phyloP scores from a whole-genome alignment of 2,329 filamentous ascomycete species.

The Xylariales sp. region DNA sequence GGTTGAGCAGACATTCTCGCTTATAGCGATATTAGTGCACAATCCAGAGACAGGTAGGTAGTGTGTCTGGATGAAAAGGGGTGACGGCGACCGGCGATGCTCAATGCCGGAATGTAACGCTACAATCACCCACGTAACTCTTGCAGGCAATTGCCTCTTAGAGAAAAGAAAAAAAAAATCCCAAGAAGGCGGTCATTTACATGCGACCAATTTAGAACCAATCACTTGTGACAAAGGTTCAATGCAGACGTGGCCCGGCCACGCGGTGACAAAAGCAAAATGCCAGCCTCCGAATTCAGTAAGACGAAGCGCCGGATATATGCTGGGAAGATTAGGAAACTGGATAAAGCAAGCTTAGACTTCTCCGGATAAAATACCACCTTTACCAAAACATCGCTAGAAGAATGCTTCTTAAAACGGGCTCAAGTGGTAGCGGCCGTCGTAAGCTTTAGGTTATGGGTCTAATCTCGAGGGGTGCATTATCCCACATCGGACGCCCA shows the following conservation, averaged over 20 bases:
- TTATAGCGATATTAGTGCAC: constrained; percentile 35
- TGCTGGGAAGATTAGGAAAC: constrained; percentile 30
- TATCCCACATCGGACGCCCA: constrained; percentile 12
- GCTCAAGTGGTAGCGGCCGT: background rate
- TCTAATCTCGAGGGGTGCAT: constrained; percentile 5
- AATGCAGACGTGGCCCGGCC: constrained; percentile 2
- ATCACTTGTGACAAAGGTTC: background rate
- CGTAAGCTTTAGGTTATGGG: constrained; percentile 10
- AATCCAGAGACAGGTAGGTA: constrained; percentile 29
- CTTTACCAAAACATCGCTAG: constrained; percentile 9
- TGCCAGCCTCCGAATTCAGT: constrained; percentile 17
- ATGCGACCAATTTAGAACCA: constrained; percentile 2
- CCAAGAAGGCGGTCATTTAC: constrained; percentile 8
- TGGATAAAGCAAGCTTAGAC: constrained; percentile 33
- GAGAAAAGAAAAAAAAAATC: constrained; percentile 6
- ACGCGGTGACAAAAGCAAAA: constrained; percentile 21
- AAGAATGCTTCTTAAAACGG: constrained; percentile 11
- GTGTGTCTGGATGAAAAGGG: constrained; percentile 16
- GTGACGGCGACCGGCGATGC: constrained; percentile 3
- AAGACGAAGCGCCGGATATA: constrained; percentile 31
- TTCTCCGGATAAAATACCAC: constrained; percentile 33
- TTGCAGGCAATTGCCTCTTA: background rate
- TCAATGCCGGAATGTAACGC: constrained; percentile 20
- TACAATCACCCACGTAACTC: constrained; percentile 6
- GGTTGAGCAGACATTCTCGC: constrained; percentile 21